These are phyloP conservation scores for Geranium incanum DNA, from an alignment of 441 rosid species.

Conservation along the genomic window DNA sequence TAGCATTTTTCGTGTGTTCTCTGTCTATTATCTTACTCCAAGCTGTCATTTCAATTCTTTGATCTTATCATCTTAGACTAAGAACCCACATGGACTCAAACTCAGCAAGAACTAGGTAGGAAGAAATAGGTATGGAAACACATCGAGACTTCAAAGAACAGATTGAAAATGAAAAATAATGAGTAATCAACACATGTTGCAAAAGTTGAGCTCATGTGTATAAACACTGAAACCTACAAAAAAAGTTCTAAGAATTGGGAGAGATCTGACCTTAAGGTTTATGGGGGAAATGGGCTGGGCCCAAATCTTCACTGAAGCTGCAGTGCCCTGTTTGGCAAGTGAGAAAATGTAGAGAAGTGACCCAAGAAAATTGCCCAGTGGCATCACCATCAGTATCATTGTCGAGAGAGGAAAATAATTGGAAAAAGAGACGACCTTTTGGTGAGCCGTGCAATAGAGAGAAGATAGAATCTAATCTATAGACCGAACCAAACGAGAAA, in stretches of 20 bases:
- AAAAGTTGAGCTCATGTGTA: no score
- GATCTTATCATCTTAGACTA: conserved; percentile 3
- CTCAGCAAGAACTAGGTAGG: no score
- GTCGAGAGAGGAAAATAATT: neutral
- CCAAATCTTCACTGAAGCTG: neutral
- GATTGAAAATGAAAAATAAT: no score
- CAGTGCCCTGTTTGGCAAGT: neutral
- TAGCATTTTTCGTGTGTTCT: neutral
- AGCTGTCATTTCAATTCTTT: neutral
- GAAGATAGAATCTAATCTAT: neutral
- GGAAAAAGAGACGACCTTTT: conserved; percentile 8
- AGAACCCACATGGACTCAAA: neutral
- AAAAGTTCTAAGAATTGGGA: neutral
- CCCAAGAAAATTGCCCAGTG: neutral
- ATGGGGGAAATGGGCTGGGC: conserved; percentile 5
- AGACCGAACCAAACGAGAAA: neutral
- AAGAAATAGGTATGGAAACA: no score
- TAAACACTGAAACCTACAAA: neutral
- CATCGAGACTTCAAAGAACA: neutral
- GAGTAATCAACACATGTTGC: no score
- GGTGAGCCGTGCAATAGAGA: neutral
- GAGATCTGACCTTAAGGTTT: conserved; percentile 2
- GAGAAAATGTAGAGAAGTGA: neutral
- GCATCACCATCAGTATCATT: neutral
- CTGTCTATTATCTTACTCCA: neutral